phyloP scores from a whole-genome alignment of 192 early-diverging fungal species.

The Coemansia asiatica region DNA sequence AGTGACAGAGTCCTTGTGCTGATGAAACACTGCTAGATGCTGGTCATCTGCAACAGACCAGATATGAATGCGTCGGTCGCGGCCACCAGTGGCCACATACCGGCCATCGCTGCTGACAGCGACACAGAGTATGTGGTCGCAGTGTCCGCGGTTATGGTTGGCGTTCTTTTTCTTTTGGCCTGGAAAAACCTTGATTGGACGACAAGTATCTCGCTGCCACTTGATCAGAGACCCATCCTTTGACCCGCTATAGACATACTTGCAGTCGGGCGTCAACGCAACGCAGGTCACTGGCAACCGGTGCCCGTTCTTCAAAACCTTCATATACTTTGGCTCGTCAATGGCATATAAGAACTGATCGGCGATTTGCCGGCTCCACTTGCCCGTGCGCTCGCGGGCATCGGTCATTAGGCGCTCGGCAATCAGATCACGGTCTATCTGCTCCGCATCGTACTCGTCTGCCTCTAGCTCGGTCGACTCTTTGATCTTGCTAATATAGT shows the following conservation, averaged over 20 bases:
- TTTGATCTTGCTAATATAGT: constrained; percentile 81
- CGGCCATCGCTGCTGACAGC: constrained; percentile 68
- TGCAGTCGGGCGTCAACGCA: constrained; percentile 65
- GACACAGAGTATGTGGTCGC: constrained; percentile 71
- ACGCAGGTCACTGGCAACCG: constrained; percentile 80
- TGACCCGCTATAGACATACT: constrained; percentile 77
- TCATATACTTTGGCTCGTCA: constrained; percentile 28
- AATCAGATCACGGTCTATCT: constrained; percentile 92
- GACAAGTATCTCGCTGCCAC: constrained; percentile 71
- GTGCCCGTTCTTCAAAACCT: constrained; percentile 56
- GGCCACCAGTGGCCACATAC: constrained; percentile 81
- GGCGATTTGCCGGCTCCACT: constrained; percentile 41
- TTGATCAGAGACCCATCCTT: constrained; percentile 95
- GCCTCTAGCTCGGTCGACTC: constrained; percentile 54
- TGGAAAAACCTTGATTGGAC: constrained; percentile 64
- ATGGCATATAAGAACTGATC: constrained; percentile 22
- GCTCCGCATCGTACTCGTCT: constrained; percentile 83
- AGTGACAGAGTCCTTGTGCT: constrained; percentile 90
- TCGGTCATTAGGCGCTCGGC: constrained; percentile 82
- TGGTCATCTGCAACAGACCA: constrained; percentile 83
- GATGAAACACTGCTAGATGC: constrained; percentile 73
- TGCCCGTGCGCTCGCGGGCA: constrained; percentile 53
- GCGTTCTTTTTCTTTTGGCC: constrained; percentile 71
- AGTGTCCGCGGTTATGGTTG: constrained; percentile 66
- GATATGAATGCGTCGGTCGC: constrained; percentile 86